Percentiles rank a stretch among this genome's conserved stretches.
These are phyloP conservation scores for Parascedosporium putredinis DNA, from an alignment of 2,329 filamentous ascomycete genomes.

Conservation along the genomic window DNA sequence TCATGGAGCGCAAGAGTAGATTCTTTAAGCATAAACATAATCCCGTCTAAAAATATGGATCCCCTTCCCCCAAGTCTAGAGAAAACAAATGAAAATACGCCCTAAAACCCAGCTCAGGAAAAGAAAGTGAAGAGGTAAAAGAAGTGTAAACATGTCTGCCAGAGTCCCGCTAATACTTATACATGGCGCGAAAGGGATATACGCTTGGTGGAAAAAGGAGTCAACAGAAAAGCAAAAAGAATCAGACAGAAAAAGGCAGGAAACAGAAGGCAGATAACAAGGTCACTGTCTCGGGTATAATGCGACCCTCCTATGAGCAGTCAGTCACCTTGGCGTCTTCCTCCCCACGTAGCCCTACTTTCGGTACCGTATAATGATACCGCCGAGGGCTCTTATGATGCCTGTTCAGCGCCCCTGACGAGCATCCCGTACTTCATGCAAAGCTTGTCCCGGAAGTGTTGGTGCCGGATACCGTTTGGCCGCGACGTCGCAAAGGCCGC, in stretches of 20 bases:
- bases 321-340: too few species aligned
- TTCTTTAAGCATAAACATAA: not conserved
- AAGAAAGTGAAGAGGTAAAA: not conserved
- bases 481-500: slow-evolving; percentile 63
- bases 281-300: too few species aligned
- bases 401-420: not conserved
- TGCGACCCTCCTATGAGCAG: too few species aligned
- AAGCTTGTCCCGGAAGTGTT: slow-evolving; percentile 76
- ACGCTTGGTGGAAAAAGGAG: not conserved
- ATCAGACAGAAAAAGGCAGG: not conserved
- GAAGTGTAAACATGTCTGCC: not conserved
- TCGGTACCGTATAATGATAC: not conserved
- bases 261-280: not conserved
- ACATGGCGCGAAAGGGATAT: not conserved
- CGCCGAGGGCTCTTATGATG: too few species aligned
- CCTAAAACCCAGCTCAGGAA: not conserved
- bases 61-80: too few species aligned
- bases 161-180: not conserved
- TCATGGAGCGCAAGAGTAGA: not conserved
- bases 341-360: not conserved
- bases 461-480: slow-evolving; percentile 78
- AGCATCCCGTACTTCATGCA: slow-evolving; percentile 58
- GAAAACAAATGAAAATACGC: not conserved
- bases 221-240: not conserved
- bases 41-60: not conserved